Evolutionary conservation across 495 filamentous ascomycete genomes (phyloP).

Genomic region (Talaromyces wortmannii): DNA sequence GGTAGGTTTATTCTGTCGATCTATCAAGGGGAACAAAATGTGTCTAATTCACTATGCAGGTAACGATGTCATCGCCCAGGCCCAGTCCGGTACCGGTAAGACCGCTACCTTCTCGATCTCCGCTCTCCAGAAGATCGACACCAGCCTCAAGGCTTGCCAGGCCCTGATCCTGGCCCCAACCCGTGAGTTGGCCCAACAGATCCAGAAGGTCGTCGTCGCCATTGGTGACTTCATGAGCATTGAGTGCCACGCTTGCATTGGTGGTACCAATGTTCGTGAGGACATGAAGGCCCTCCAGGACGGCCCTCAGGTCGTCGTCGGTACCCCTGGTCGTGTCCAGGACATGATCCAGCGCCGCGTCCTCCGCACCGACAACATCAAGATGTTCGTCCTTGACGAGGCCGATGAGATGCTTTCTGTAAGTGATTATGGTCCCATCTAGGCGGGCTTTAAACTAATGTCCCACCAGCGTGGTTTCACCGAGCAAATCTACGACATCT

Average conservation of each 20-base stretch:
- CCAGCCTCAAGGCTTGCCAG: conserved; percentile 88
- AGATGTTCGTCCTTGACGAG: conserved; percentile 99
- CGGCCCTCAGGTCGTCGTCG: conserved; percentile 92
- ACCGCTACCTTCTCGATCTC: conserved; percentile 99
- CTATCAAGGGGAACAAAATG: conserved; percentile 3
- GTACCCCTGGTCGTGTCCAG: conserved; percentile 93
- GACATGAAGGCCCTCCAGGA: conserved; percentile 96
- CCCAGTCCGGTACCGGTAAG: conserved; percentile 98
- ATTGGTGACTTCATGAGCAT: conserved; percentile 99
- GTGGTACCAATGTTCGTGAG: conserved; percentile 94
- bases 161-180: conserved; percentile 94
- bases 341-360: conserved; percentile 98
- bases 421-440: conserved; percentile 25
- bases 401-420: conserved; percentile 98
- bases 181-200: conserved; percentile 96
- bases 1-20: conserved; percentile 55
- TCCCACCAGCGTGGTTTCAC: conserved; percentile 81
- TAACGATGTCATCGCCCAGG: conserved; percentile 97
- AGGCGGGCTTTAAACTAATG: background rate
- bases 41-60: conserved; percentile 43
- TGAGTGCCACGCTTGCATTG: conserved; percentile 98
- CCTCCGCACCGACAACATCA: conserved; percentile 91
- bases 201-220: conserved; percentile 97
- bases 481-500: conserved; percentile 99
- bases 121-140: conserved; percentile 95